Conservation (phyloP, 768 basidiomycete species). For the Lactarius sanguifluus region DNA sequence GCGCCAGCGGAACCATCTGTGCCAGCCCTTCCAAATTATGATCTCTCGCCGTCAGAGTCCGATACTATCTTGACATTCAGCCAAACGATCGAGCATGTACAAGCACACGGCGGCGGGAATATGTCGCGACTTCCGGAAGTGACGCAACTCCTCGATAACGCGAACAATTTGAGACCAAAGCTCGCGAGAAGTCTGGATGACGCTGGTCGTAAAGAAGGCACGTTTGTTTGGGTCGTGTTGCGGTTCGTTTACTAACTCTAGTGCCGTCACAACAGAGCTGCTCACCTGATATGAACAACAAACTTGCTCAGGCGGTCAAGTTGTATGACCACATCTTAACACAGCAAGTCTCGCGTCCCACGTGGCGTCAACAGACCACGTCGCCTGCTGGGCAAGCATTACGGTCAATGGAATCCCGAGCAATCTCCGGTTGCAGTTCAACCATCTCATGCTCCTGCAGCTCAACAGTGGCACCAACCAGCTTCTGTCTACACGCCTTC, state of each 20-base stretch:
- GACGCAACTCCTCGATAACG: constrained; percentile 81
- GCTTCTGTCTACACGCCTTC: constrained; percentile 16
- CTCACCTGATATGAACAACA: constrained; percentile 93
- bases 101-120: constrained; percentile 74
- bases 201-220: constrained; percentile 81
- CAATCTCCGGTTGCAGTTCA: constrained; percentile 12
- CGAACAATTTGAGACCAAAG: constrained; percentile 75
- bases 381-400: constrained; percentile 16
- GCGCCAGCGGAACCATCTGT: constrained; percentile 43
- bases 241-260: constrained; percentile 2
- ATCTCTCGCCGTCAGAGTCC: constrained; percentile 76
- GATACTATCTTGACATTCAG: constrained; percentile 89
- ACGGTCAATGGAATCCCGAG: constrained; percentile 20
- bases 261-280: constrained; percentile 53
- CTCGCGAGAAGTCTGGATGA: constrained; percentile 83
- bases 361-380: constrained; percentile 36
- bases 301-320: constrained; percentile 88
- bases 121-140: constrained; percentile 81
- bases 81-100: constrained; percentile 84
- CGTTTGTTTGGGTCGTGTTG: constrained; percentile 32
- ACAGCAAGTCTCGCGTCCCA: constrained; percentile 72
- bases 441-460: not conserved
- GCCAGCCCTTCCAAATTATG: constrained; percentile 69
- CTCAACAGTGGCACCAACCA: constrained; percentile 14
- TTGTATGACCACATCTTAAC: constrained; percentile 88